Percentiles rank a stretch among this genome's conserved stretches.
Conservation (phyloP, 805 yeast genomes). For the Nakazawaea wyomingensis region DNA sequence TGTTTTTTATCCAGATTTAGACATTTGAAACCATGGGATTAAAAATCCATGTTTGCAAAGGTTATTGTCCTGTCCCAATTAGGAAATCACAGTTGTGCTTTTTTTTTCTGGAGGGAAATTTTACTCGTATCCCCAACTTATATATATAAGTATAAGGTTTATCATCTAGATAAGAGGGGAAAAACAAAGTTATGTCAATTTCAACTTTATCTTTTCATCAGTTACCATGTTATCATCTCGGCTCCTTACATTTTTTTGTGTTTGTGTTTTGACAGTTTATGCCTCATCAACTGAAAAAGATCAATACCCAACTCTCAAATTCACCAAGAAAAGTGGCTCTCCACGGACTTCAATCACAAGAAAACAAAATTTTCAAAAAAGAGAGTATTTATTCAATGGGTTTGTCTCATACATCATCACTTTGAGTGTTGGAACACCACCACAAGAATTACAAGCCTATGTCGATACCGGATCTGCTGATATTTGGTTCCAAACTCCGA, state of each 20-base stretch:
- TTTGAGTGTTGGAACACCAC: slow-evolving; percentile 24
- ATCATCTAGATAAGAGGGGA: too few species aligned
- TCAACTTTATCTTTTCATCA: neutral
- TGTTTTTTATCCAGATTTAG: too few species aligned
- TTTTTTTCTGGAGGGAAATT: too few species aligned
- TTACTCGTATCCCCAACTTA: too few species aligned
- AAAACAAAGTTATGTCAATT: too few species aligned
- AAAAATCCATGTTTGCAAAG: neutral
- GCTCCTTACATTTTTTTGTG: neutral
- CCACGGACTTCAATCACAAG: neutral
- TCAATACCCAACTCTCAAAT: neutral
- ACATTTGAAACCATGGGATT: too few species aligned
- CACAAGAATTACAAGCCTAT: slow-evolving; percentile 19
- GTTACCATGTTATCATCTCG: neutral
- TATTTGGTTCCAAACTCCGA: slow-evolving; percentile 23
- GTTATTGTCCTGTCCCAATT: slow-evolving; percentile 1
- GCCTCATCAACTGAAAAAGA: neutral
- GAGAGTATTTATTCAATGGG: slow-evolving; percentile 6
- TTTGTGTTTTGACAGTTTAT: neutral
- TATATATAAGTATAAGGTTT: too few species aligned
- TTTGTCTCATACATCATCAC: slow-evolving; percentile 2
- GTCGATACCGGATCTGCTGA: slow-evolving; percentile 27
- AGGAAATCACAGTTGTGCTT: neutral
- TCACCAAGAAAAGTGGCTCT: neutral
- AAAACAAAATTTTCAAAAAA: neutral